A percentile compares a stretch with the other conserved stretches of the same genome.
phyloP scores from a whole-genome alignment of 2,329 filamentous ascomycete species.

The Talaromyces albobiverticillius region DNA sequence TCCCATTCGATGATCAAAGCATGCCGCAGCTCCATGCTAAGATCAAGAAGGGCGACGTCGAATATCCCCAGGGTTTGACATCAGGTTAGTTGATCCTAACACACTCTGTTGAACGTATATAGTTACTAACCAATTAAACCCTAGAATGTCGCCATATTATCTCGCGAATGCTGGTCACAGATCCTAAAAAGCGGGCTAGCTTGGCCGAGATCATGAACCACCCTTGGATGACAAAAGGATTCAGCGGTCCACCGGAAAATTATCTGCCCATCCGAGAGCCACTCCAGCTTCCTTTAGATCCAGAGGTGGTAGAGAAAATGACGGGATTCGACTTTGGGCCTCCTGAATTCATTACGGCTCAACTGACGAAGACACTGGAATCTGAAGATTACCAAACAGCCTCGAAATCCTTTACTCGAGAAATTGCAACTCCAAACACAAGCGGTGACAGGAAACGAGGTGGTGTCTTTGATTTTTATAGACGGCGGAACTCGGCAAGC shows the following conservation, averaged over 20 bases:
- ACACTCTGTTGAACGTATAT: slow-evolving; percentile 16
- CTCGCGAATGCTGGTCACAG: slow-evolving; percentile 91
- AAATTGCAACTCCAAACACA: slow-evolving; percentile 57
- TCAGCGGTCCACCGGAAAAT: slow-evolving; percentile 81
- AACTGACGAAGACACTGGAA: slow-evolving; percentile 81
- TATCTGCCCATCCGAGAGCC: slow-evolving; percentile 81
- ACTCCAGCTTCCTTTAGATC: slow-evolving; percentile 77
- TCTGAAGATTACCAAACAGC: slow-evolving; percentile 92
- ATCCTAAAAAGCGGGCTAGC: slow-evolving; percentile 80
- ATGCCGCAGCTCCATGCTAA: slow-evolving; percentile 98
- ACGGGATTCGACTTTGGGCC: slow-evolving; percentile 96
- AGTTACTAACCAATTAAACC: slow-evolving; percentile 34
- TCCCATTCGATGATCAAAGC: slow-evolving; percentile 97
- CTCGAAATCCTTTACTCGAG: slow-evolving; percentile 67
- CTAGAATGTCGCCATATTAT: slow-evolving; percentile 91
- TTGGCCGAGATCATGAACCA: slow-evolving; percentile 92
- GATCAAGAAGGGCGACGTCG: slow-evolving; percentile 94
- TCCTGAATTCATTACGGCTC: slow-evolving; percentile 74
- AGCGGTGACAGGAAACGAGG: slow-evolving; percentile 77
- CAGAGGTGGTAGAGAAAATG: slow-evolving; percentile 85
- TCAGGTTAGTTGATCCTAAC: slow-evolving; percentile 60
- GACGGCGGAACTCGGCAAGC: slow-evolving; percentile 85
- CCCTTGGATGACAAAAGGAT: slow-evolving; percentile 94
- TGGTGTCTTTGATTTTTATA: slow-evolving; percentile 96
- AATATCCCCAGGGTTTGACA: slow-evolving; percentile 92